phyloP scores from a whole-genome alignment of 2,329 filamentous ascomycete species.

The Curvularia hawaiiensis region DNA sequence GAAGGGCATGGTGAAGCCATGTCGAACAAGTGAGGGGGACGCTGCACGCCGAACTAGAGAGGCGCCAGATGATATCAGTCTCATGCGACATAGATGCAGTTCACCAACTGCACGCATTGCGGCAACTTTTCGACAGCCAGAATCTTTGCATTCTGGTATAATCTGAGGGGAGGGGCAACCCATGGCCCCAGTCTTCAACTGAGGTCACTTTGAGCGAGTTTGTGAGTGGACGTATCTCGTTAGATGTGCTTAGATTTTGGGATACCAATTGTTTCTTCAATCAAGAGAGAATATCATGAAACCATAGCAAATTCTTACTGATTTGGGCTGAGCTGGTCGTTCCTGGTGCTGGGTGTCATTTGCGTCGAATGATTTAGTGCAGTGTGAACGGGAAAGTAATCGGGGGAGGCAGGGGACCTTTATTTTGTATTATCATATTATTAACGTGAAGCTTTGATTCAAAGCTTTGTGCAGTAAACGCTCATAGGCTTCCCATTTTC shows the following conservation, averaged over 20 bases:
- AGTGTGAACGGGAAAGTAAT: neutral
- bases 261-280: slow-evolving; percentile 21
- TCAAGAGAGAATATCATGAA: slow-evolving; percentile 14
- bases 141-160: slow-evolving; percentile 13
- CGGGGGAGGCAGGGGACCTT: neutral
- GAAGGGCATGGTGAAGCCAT: neutral
- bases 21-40: slow-evolving; percentile 1
- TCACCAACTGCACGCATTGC: slow-evolving; percentile 5
- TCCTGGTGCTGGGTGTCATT: neutral
- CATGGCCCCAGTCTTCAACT: slow-evolving; percentile 6
- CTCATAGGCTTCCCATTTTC: neutral
- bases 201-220: slow-evolving; percentile 12
- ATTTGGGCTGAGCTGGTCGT: slow-evolving; percentile 5
- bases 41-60: neutral
- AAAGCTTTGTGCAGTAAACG: neutral
- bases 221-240: slow-evolving; percentile 14
- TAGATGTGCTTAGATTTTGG: slow-evolving; percentile 23
- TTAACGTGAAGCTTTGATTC: neutral
- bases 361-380: neutral
- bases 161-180: slow-evolving; percentile 2
- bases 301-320: slow-evolving; percentile 11
- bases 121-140: slow-evolving; percentile 7
- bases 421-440: neutral
- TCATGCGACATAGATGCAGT: slow-evolving; percentile 5
- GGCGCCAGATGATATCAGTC: slow-evolving; percentile 10